These are phyloP conservation scores for Fusarium sulawesiense DNA, from an alignment of 2,329 filamentous ascomycete genomes.

Conservation along the genomic window DNA sequence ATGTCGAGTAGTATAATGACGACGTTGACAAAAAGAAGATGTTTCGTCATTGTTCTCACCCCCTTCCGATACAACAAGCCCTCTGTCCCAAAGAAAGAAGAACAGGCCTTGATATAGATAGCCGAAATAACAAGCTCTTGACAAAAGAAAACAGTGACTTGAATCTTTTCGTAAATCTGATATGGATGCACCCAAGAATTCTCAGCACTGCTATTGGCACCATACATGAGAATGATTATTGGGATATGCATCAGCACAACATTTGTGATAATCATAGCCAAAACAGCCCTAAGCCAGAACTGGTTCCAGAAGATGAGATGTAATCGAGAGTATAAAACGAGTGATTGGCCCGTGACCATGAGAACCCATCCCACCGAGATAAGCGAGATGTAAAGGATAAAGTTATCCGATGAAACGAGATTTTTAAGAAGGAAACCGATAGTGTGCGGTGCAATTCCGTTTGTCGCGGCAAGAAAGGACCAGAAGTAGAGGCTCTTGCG, in stretches of 20 bases:
- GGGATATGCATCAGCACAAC: constrained; percentile 60
- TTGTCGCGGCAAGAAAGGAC: constrained; percentile 50
- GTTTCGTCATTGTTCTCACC: constrained; percentile 40
- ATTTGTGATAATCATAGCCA: constrained; percentile 69
- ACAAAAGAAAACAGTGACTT: constrained; percentile 65
- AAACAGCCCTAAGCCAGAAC: constrained; percentile 59
- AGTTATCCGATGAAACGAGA: constrained; percentile 11
- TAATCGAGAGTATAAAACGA: constrained; percentile 72
- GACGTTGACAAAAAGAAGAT: constrained; percentile 57
- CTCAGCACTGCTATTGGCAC: constrained; percentile 54
- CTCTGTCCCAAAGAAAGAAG: constrained; percentile 7
- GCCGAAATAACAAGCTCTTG: constrained; percentile 66
- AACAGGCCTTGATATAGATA: constrained; percentile 57
- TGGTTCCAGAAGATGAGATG: constrained; percentile 67
- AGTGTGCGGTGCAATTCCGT: constrained; percentile 52
- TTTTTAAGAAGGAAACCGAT: constrained; percentile 59
- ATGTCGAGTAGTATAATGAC: constrained; percentile 56
- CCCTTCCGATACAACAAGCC: not conserved
- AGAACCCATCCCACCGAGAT: constrained; percentile 48
- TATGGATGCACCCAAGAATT: constrained; percentile 49
- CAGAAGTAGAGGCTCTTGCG: constrained; percentile 53
- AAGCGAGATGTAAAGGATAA: constrained; percentile 43
- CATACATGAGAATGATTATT: constrained; percentile 67
- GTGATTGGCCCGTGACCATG: constrained; percentile 70
- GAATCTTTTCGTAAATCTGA: constrained; percentile 63